Percentiles rank a stretch among this genome's conserved stretches.
Conservation (phyloP, 1,284 basidiomycete species). For the Ustilago hordei region DNA sequence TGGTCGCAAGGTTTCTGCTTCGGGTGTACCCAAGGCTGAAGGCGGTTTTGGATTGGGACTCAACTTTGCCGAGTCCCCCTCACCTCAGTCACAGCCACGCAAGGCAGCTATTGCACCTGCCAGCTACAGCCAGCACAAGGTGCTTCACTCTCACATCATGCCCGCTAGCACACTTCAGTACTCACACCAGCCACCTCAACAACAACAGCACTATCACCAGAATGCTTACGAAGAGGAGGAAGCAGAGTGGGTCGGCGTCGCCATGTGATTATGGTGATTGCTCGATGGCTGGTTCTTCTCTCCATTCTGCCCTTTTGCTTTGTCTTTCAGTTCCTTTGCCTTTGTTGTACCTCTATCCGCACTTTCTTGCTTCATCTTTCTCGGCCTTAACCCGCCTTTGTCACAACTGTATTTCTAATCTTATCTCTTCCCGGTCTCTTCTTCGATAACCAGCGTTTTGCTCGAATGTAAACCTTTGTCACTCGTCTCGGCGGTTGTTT, state of each 20-base stretch:
- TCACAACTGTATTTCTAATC: conserved; percentile 18
- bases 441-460: conserved; percentile 4
- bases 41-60: conserved; percentile 48
- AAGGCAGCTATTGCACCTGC: conserved; percentile 29
- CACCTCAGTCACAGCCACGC: conserved; percentile 28
- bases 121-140: conserved; percentile 29
- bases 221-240: conserved; percentile 26
- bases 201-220: conserved; percentile 1
- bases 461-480: conserved; percentile 5
- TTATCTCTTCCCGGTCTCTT: background rate
- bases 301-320: conserved; percentile 4
- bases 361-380: conserved; percentile 3
- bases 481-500: background rate
- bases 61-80: conserved; percentile 49
- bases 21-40: conserved; percentile 31
- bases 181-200: conserved; percentile 7
- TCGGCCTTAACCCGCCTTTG: background rate
- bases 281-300: conserved; percentile 7
- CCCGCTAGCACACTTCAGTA: conserved; percentile 6
- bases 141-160: conserved; percentile 12
- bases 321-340: background rate
- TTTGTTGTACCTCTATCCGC: conserved; percentile 7
- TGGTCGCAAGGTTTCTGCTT: conserved; percentile 38
- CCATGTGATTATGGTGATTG: conserved; percentile 31
- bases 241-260: conserved; percentile 44